Conservation (phyloP, 768 basidiomycete genomes). For the Gautieria morchelliformis region DNA sequence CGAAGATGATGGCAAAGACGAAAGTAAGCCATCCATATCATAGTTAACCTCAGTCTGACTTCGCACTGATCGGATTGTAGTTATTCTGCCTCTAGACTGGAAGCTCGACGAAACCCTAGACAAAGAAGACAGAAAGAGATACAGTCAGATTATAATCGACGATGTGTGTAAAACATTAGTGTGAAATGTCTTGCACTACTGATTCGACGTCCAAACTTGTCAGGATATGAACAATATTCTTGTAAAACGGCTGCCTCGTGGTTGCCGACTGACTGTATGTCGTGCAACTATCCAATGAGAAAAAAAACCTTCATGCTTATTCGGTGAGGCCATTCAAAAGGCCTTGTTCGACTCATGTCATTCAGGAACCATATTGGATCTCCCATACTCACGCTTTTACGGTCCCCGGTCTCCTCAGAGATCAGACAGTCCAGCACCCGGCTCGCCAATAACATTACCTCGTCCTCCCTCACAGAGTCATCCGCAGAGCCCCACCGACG, state of each 20-base stretch:
- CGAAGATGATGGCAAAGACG: slow-evolving; percentile 5
- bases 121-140: not conserved
- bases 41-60: not conserved
- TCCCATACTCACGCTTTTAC: slow-evolving; percentile 2
- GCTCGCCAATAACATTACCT: not conserved
- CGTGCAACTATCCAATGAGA: not conserved
- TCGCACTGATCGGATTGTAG: not conserved
- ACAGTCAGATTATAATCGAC: slow-evolving; percentile 1
- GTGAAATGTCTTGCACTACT: not conserved
- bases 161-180: not conserved
- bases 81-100: slow-evolving; percentile 7
- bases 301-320: not conserved
- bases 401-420: slow-evolving; percentile 1
- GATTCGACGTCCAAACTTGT: not conserved
- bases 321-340: not conserved
- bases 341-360: slow-evolving; percentile 9
- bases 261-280: slow-evolving; percentile 7
- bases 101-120: not conserved
- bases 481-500: not conserved
- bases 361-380: slow-evolving; percentile 9
- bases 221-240: slow-evolving; percentile 9
- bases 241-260: not conserved
- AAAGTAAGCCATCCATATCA: slow-evolving; percentile 1
- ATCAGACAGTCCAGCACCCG: not conserved
- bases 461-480: not conserved